These are phyloP conservation scores for Pleodorina starrii DNA, from an alignment of 139 green algal species.

Conservation along the genomic window DNA sequence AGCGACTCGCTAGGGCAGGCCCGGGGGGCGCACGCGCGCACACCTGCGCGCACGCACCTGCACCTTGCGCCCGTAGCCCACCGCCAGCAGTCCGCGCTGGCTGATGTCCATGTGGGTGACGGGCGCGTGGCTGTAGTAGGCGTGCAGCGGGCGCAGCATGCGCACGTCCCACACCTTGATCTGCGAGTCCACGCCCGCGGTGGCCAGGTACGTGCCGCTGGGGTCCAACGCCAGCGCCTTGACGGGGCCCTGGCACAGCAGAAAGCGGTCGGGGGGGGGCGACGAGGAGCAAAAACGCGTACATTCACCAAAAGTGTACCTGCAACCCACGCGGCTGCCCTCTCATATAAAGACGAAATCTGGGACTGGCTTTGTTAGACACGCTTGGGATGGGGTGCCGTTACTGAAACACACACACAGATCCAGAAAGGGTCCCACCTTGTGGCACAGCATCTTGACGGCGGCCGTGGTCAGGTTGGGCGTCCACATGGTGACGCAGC, in stretches of 20 bases:
- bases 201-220: constrained; percentile 89
- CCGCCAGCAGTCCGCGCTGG: constrained; percentile 93
- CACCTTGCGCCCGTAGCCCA: constrained; percentile 82
- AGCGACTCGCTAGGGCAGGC: too few species aligned
- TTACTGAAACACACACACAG: too few species aligned
- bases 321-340: too few species aligned
- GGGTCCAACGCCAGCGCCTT: constrained; percentile 83
- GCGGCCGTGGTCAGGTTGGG: constrained; percentile 91
- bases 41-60: too few species aligned
- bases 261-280: too few species aligned
- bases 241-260: constrained; percentile 74
- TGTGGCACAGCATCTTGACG: constrained; percentile 96
- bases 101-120: constrained; percentile 87
- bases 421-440: too few species aligned
- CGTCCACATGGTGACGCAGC: constrained; percentile 96
- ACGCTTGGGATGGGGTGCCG: too few species aligned
- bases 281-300: too few species aligned
- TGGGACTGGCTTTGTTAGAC: too few species aligned
- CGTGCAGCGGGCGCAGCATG: constrained; percentile 66
- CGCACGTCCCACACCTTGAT: constrained; percentile 95
- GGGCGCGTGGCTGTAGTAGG: constrained; percentile 87
- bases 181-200: constrained; percentile 84
- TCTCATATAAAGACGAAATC: too few species aligned
- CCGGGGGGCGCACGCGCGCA: too few species aligned
- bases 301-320: too few species aligned